Conservation (phyloP, 2,329 filamentous ascomycete genomes). For the Dactylellina leptospora region DNA sequence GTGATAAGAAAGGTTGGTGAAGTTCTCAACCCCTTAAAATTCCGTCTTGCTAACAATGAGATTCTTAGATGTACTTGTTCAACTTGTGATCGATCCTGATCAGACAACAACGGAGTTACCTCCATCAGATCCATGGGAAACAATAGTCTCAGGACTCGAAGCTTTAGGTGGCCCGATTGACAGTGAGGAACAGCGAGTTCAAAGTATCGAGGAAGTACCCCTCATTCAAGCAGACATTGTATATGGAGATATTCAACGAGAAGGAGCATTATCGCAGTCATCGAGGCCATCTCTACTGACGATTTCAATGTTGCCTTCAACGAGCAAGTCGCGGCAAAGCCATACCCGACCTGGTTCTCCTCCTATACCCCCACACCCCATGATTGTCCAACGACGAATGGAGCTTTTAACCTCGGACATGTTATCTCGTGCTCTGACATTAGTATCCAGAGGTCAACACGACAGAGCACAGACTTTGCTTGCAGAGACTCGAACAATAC, state of each 20-base stretch:
- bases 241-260: conserved; percentile 91
- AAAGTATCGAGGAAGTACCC: conserved; percentile 92
- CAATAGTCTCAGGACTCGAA: conserved; percentile 92
- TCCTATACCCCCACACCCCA: conserved; percentile 92
- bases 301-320: conserved; percentile 89
- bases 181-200: conserved; percentile 79
- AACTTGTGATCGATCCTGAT: conserved; percentile 90
- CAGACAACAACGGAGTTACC: conserved; percentile 81
- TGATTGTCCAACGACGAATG: conserved; percentile 95
- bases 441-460: conserved; percentile 90
- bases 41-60: conserved; percentile 45
- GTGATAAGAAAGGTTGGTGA: conserved; percentile 76
- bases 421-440: conserved; percentile 88
- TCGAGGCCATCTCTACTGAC: conserved; percentile 89
- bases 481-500: conserved; percentile 89
- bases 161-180: conserved; percentile 88
- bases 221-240: conserved; percentile 92
- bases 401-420: conserved; percentile 97
- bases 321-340: conserved; percentile 68
- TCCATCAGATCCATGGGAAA: conserved; percentile 95
- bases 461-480: conserved; percentile 92
- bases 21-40: conserved; percentile 1
- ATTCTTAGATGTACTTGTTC: conserved; percentile 81
- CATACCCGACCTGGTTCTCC: conserved; percentile 68
- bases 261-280: conserved; percentile 84